A percentile compares a stretch with the other conserved stretches of the same genome.
Conservation (phyloP, 495 filamentous ascomycete genomes). For the Penicillium cosmopolitanum region DNA sequence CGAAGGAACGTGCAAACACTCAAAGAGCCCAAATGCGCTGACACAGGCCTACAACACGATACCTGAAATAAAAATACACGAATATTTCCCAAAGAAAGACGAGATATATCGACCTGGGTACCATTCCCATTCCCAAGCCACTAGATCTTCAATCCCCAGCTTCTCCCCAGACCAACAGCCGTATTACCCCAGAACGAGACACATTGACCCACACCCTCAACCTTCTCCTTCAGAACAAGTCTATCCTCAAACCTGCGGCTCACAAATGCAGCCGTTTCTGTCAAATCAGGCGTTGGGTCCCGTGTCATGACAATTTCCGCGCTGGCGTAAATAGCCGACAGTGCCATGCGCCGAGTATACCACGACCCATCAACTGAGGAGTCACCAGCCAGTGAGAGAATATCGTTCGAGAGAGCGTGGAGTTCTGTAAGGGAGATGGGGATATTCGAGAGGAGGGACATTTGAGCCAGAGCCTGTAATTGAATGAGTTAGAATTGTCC, state of each 20-base stretch:
- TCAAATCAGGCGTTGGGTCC: constrained; percentile 67
- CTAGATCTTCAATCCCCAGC: constrained; percentile 54
- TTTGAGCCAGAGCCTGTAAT: constrained; percentile 78
- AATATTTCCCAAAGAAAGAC: background rate
- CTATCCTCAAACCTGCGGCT: constrained; percentile 74
- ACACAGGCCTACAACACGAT: background rate
- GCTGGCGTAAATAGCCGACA: constrained; percentile 81
- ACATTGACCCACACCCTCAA: constrained; percentile 71
- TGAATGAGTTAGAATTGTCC: constrained; percentile 15
- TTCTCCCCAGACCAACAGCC: constrained; percentile 45
- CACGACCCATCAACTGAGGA: constrained; percentile 77
- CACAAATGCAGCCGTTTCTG: constrained; percentile 79
- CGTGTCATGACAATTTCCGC: constrained; percentile 93
- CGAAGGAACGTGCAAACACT: background rate
- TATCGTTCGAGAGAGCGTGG: constrained; percentile 80
- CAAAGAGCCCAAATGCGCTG: background rate
- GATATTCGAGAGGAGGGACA: constrained; percentile 78
- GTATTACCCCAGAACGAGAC: constrained; percentile 72
- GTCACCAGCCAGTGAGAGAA: constrained; percentile 83
- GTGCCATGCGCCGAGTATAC: constrained; percentile 85
- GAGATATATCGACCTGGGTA: no score
- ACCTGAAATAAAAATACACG: background rate
- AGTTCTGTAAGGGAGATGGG: constrained; percentile 80
- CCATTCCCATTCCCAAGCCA: no score
- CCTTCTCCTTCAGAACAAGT: constrained; percentile 55